phyloP scores from a whole-genome alignment of 257 asterid species.

The Solanum appendiculatum region DNA sequence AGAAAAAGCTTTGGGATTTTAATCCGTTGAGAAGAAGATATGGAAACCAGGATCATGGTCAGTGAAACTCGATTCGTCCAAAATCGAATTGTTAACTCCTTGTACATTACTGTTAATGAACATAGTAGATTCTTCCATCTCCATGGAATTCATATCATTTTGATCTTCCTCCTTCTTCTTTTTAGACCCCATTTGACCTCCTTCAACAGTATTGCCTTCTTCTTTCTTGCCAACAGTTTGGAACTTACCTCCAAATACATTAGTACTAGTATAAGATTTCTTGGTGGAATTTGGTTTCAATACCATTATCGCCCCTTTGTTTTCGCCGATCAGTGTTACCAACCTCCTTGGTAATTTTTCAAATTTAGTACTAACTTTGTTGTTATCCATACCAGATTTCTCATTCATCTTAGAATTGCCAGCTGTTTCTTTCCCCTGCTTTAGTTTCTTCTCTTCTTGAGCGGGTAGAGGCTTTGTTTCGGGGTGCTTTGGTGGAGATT shows the following conservation, averaged over 20 bases:
- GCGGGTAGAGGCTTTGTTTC: constrained; percentile 20
- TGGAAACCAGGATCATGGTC: constrained; percentile 75
- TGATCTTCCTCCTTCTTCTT: constrained; percentile 12
- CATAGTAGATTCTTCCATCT: constrained; percentile 17
- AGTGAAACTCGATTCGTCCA: constrained; percentile 17
- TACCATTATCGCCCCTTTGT: constrained; percentile 77
- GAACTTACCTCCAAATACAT: not conserved
- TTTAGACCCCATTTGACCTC: constrained; percentile 14
- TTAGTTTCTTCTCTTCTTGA: too few species aligned
- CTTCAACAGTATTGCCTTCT: not conserved
- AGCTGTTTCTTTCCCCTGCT: not conserved
- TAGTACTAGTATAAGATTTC: not conserved
- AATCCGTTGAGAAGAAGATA: constrained; percentile 20
- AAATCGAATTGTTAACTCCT: constrained; percentile 71
- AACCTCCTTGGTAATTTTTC: constrained; percentile 34
- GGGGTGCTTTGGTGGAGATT: constrained; percentile 27
- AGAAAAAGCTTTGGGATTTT: not conserved
- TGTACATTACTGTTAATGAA: constrained; percentile 70
- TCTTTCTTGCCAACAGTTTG: constrained; percentile 13
- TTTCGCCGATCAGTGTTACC: constrained; percentile 66
- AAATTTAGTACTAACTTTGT: constrained; percentile 14
- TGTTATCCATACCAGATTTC: not conserved
- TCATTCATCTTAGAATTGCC: constrained; percentile 10
- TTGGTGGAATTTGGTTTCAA: constrained; percentile 25
- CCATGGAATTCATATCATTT: not conserved